These are phyloP conservation scores for Diplocarpon mali DNA, from an alignment of 2,329 filamentous ascomycete species.

Conservation along the genomic window DNA sequence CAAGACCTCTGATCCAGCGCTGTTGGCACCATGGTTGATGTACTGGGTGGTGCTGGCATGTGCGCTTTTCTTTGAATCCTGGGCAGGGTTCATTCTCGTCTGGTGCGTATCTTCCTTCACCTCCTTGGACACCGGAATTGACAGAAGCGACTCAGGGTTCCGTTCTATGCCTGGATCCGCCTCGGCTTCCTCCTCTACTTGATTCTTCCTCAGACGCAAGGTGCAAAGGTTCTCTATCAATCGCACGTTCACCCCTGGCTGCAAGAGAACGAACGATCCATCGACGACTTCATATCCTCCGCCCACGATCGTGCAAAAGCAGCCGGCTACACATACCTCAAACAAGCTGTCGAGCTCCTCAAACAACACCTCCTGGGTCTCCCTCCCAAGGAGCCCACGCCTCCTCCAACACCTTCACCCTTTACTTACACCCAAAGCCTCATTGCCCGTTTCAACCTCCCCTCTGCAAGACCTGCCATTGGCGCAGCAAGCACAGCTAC, in stretches of 20 bases:
- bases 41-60: conserved; percentile 93
- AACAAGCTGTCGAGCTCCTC: conserved; percentile 57
- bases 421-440: conserved; percentile 66
- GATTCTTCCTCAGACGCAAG: conserved; percentile 94
- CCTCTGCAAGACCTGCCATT: conserved; percentile 47
- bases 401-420: conserved; percentile 35
- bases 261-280: conserved; percentile 71
- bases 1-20: conserved; percentile 78
- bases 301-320: conserved; percentile 68
- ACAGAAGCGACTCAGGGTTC: conserved; percentile 45
- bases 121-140: conserved; percentile 1
- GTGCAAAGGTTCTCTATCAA: conserved; percentile 77
- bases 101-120: conserved; percentile 42
- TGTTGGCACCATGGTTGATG: conserved; percentile 96
- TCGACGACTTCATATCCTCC: conserved; percentile 80
- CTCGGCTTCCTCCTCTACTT: conserved; percentile 84
- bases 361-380: conserved; percentile 72
- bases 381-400: conserved; percentile 41
- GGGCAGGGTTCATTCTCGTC: conserved; percentile 73
- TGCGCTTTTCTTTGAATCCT: conserved; percentile 72
- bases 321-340: conserved; percentile 66
- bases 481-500: conserved; percentile 32
- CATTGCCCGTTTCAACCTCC: conserved; percentile 77
- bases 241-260: conserved; percentile 82
- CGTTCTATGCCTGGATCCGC: conserved; percentile 88